Evolutionary conservation across 2,329 filamentous ascomycete species (phyloP).

Genomic region (Neonectria hederae): DNA sequence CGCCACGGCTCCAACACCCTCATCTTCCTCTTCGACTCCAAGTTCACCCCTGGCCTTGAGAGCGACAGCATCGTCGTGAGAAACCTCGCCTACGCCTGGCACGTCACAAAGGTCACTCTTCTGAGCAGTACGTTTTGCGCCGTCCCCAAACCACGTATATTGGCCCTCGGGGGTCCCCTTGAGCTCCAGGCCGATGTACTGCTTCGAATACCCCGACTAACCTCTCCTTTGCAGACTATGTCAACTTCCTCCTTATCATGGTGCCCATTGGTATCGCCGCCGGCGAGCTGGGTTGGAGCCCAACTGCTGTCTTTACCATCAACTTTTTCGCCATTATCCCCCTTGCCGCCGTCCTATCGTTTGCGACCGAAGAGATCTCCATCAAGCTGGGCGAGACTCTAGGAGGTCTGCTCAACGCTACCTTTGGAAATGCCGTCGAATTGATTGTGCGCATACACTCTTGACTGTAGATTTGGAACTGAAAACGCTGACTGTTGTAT

Average conservation of each 20-base stretch:
- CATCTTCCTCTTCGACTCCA: slow-evolving; percentile 60
- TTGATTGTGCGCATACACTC: slow-evolving; percentile 68
- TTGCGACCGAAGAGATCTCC: slow-evolving; percentile 81
- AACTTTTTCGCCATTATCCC: slow-evolving; percentile 87
- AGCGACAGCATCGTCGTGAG: slow-evolving; percentile 57
- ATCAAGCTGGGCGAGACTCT: slow-evolving; percentile 77
- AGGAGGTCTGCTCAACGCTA: slow-evolving; percentile 78
- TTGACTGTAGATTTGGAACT: background rate
- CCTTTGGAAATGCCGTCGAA: slow-evolving; percentile 83
- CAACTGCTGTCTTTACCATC: slow-evolving; percentile 75
- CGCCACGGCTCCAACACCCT: slow-evolving; percentile 37
- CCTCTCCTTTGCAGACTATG: slow-evolving; percentile 56
- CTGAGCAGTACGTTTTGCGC: slow-evolving; percentile 62
- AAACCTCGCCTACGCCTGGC: slow-evolving; percentile 60
- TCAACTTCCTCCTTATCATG: slow-evolving; percentile 77
- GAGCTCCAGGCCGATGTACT: background rate
- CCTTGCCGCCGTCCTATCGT: slow-evolving; percentile 76
- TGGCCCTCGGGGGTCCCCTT: background rate
- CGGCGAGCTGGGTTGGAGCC: slow-evolving; percentile 68
- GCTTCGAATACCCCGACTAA: slow-evolving; percentile 19
- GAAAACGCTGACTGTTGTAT: slow-evolving; percentile 27
- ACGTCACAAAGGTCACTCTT: slow-evolving; percentile 65
- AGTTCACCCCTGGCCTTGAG: slow-evolving; percentile 62
- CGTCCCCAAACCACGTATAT: background rate
- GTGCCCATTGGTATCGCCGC: slow-evolving; percentile 78